Evolutionary conservation across 2,329 filamentous ascomycete genomes (phyloP).

Genomic region (Chaetomium sp.): DNA sequence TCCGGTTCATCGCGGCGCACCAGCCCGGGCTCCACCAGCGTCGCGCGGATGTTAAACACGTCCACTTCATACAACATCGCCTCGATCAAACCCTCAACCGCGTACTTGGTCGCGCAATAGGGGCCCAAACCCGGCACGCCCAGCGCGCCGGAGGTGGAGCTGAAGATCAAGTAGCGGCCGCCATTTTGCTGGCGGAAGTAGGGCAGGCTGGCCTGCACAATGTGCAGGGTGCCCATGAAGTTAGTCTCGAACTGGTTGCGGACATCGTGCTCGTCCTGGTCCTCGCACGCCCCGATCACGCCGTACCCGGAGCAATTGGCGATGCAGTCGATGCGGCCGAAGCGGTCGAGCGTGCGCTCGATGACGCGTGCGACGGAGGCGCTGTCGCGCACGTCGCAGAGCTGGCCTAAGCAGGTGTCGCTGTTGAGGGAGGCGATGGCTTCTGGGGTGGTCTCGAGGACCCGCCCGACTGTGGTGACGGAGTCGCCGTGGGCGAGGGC

Average conservation of each 20-base stretch:
- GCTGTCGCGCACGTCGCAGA: constrained; percentile 83
- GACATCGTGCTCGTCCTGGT: constrained; percentile 91
- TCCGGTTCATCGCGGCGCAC: constrained; percentile 79
- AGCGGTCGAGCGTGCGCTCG: constrained; percentile 62
- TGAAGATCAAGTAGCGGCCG: constrained; percentile 91
- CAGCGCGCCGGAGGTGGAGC: constrained; percentile 83
- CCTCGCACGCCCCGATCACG: constrained; percentile 91
- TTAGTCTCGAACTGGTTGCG: constrained; percentile 97
- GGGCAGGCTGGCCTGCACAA: constrained; percentile 80
- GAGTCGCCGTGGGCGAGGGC: constrained; percentile 75
- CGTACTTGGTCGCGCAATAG: constrained; percentile 96
- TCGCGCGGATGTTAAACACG: constrained; percentile 84
- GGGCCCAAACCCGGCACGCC: constrained; percentile 89
- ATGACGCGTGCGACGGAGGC: constrained; percentile 70
- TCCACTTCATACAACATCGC: constrained; percentile 96
- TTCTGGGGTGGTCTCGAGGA: constrained; percentile 65
- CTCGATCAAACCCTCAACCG: constrained; percentile 90
- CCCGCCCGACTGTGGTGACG: constrained; percentile 79
- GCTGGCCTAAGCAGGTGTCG: constrained; percentile 66
- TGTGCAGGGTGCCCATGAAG: constrained; percentile 91
- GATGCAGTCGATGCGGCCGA: constrained; percentile 79
- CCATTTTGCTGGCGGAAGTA: constrained; percentile 72
- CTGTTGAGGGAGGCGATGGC: constrained; percentile 64
- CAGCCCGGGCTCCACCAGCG: constrained; percentile 84
- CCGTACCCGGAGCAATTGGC: constrained; percentile 94